These are phyloP conservation scores for Effrenium voratum DNA, from an alignment of 73 alveolate species.

Conservation along the genomic window DNA sequence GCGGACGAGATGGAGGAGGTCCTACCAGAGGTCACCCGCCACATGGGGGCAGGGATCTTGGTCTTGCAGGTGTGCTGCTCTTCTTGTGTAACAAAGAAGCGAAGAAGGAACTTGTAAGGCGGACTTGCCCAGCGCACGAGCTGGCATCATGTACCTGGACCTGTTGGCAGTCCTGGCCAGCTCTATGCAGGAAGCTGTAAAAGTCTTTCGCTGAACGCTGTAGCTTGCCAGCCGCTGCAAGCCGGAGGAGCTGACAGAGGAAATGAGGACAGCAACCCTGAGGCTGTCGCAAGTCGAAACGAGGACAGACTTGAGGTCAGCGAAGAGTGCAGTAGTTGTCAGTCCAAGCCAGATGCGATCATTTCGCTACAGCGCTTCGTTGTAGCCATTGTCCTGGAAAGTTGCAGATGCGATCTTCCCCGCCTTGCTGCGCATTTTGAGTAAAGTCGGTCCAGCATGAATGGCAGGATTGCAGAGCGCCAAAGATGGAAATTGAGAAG, in stretches of 20 bases:
- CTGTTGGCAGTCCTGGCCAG: constrained; percentile 63
- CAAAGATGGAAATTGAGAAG: no score
- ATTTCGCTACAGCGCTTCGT: no score
- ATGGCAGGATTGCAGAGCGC: no score
- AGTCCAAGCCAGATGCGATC: no score
- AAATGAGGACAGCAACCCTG: background rate
- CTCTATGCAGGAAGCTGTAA: background rate
- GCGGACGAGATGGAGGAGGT: constrained; percentile 55
- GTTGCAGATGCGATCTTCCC: no score
- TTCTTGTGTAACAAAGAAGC: no score
- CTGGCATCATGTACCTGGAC: constrained; percentile 63
- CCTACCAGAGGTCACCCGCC: constrained; percentile 38
- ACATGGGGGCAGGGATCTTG: background rate
- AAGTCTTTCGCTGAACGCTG: background rate
- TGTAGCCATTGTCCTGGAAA: no score
- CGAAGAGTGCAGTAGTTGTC: no score
- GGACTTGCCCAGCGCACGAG: background rate
- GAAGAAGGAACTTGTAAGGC: no score
- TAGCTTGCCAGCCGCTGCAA: background rate
- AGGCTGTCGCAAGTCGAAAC: constrained; percentile 28
- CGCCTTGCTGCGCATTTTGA: no score
- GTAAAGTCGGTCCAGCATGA: no score
- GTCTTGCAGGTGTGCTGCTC: no score
- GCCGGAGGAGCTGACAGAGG: constrained; percentile 23
- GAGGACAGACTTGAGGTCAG: background rate